Percentiles rank a stretch among this genome's conserved stretches.
These are phyloP conservation scores for Melaleuca alternifolia DNA, from an alignment of 345 rosid genomes.

Conservation along the genomic window DNA sequence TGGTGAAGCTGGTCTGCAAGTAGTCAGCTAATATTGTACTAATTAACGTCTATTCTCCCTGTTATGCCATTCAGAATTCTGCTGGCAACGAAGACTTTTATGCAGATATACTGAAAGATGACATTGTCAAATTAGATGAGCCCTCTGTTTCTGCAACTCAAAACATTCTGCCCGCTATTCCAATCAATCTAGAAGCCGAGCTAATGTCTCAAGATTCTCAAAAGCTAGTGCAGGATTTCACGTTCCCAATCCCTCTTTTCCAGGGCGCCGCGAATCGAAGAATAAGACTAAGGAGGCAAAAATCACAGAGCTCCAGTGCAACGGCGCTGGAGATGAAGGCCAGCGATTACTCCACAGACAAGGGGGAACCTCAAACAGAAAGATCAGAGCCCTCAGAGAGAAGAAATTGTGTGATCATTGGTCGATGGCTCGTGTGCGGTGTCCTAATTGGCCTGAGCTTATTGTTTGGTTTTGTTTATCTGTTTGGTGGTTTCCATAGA, in stretches of 20 bases:
- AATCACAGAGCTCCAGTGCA: neutral
- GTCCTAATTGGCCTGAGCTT: neutral
- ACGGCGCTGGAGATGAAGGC: neutral
- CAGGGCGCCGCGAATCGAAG: slow-evolving; percentile 28
- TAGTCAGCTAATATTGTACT: neutral
- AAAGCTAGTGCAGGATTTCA: neutral
- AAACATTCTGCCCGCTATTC: neutral
- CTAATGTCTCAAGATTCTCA: neutral
- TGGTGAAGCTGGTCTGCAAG: neutral
- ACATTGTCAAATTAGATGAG: slow-evolving; percentile 25
- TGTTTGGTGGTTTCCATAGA: neutral
- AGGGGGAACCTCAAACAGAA: neutral
- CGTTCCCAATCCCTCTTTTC: neutral
- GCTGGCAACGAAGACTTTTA: slow-evolving; percentile 32
- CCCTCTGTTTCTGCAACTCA: slow-evolving; percentile 3
- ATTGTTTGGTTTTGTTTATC: neutral
- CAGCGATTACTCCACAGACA: neutral
- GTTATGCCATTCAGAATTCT: slow-evolving; percentile 11
- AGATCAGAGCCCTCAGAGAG: neutral
- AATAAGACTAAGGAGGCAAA: slow-evolving; percentile 11
- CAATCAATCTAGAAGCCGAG: neutral
- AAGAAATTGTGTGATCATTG: neutral
- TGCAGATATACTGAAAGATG: slow-evolving; percentile 67
- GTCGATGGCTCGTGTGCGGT: neutral
- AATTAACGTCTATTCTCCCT: neutral